Evolutionary conservation across 495 filamentous ascomycete species (phyloP), one percentile per base, ranked within the genome.

Genomic region (Tuber aestivum): DNA sequence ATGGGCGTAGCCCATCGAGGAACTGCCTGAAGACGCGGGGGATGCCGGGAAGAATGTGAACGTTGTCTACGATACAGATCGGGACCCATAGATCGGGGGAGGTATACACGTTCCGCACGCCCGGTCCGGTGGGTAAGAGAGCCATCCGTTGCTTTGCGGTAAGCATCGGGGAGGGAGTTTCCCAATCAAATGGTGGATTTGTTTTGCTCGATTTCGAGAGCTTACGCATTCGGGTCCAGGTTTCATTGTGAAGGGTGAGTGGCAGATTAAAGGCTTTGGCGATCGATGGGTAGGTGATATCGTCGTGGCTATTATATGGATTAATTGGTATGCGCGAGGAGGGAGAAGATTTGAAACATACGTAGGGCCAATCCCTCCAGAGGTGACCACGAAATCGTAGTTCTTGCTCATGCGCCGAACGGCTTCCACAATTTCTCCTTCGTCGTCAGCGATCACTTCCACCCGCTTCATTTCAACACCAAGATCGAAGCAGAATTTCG

Each of bases 311-410:
- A 40, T 42, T 38, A 35, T 16, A 41, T 37, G n/a, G 41, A 10
- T 27, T 35, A 41, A 44, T 76, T 44, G 76, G 20, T 72, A 23
- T 20, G 16, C 32, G 41, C 12, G 21, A 18, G 2, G 21, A 44
- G 38, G 32, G 14, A 32, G 18, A 12, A 35, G 37, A 18, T 9
- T 72, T 27, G 41, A 37, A 44, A 85, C 87, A 80, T 82, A 94
- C 92, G 94, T 97, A 72, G 95, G 95, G 4, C 95, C 95, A 82
- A 99, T 97, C 40, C 95, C 95, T 72, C 95, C 95, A 79, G 91
- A 92, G 69, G 95, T 99, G 3, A 97, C 93, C 32, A 99, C 93
- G 75, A 97, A 92, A 84, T 97, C 95, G 82, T 97, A 97, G 75
- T 89, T 89, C 41, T 87, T 85, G 83, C 92, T 94, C 93, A 99